Evolutionary conservation across 345 rosid genomes (phyloP).

Genomic region (Trapa incisa): DNA sequence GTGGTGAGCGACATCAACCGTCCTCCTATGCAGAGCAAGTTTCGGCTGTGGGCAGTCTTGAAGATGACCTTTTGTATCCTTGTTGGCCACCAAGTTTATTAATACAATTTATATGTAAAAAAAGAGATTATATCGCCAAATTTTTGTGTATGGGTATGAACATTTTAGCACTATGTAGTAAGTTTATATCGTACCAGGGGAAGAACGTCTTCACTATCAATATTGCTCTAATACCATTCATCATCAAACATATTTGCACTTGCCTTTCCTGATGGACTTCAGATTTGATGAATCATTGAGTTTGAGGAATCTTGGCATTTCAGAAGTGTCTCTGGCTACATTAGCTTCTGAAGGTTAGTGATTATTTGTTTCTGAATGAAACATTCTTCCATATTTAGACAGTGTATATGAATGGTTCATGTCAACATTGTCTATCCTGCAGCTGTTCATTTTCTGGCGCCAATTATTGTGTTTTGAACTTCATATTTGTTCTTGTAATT

Average conservation of each 20-base stretch:
- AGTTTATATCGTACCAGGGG: not conserved
- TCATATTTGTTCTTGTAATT: not conserved
- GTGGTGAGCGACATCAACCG: conserved; percentile 7
- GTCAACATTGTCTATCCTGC: not conserved
- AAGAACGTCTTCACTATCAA: not conserved
- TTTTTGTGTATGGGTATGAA: not conserved
- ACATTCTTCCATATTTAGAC: conserved; percentile 1
- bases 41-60: conserved; percentile 19
- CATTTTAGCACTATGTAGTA: too few relatives aligned
- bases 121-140: not conserved
- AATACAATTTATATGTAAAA: not conserved
- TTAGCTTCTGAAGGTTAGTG: conserved; percentile 45
- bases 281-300: conserved; percentile 61
- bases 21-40: conserved; percentile 9
- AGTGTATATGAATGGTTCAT: not conserved
- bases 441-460: not conserved
- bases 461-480: not conserved
- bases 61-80: conserved; percentile 79
- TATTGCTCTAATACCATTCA: not conserved
- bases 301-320: conserved; percentile 66
- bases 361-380: not conserved
- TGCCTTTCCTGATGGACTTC: conserved; percentile 17
- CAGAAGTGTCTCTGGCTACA: conserved; percentile 72
- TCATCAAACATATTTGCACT: not conserved
- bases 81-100: not conserved